Evolutionary conservation across 805 yeast genomes (phyloP), one percentile per base, ranked within the genome.

Genomic region (Alloascoidea hylecoeti): DNA sequence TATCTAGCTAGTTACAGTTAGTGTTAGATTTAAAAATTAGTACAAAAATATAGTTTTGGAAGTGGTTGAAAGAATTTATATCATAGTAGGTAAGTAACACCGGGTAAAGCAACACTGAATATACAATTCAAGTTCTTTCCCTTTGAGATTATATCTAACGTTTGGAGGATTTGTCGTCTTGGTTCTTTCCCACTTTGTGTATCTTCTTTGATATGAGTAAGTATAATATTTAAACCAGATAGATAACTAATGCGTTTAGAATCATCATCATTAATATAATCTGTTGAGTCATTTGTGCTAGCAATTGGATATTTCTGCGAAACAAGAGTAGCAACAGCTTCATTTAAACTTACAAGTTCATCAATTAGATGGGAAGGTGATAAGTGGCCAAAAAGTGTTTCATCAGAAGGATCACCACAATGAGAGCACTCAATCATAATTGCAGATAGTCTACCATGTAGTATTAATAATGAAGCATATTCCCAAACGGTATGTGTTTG

Each of bases 401-500:
- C 63, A 5, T 60, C 55, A 1, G 63, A 58, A 0, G 68, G 64
- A 5, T 60, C 56, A 42, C 64, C 63, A 2, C 64, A 49, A 4
- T 72, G 68, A 1, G 95, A 82, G 50, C 96, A 86, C 53, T 86
- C 96, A 16, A 88, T 69, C 12, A 85, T 54, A 1, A 86, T 68
- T 0, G 75, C 73, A 15, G 55, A 60, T 34, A 86, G 56, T 12
- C 54, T 41, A 2, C 58, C 53, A 3, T 56, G 36, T 0, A 60
- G 48, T 1, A 79, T 60, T 18, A 61, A 46, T 0, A 66, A 64
- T 0, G 78, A 70, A 2, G 82, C 59, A 15, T 53, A 45, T 2
- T 51, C 38, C 95, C 95, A 84, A 3, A 83, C 66, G 1, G 42
- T 38, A 5, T 42, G 38, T 34, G 72, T 68, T 19, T 51, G 49